Evolutionary conservation across 129 eudicot genomes (phyloP), one percentile per base, ranked within the genome.

Genomic region (Silybum marianum): DNA sequence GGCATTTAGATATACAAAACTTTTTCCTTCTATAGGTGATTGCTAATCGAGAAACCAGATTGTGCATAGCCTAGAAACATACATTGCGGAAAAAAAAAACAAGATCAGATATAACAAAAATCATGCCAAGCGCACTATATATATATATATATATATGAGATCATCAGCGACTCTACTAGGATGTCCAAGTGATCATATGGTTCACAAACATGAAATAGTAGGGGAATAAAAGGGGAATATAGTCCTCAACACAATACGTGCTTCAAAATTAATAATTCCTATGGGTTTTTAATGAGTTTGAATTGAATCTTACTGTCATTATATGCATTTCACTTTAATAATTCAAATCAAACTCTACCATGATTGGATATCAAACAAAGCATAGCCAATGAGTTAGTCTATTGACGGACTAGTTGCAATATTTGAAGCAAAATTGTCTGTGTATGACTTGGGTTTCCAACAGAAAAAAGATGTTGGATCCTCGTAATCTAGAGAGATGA

Each of bases 271-370:
- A 44, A 34, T 18, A 23, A 72, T 9, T 72, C 73, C 48, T 72
- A 22, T 13, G 83, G 78, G 16, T 13, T 54, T 14, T 71, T 39
- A 60, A n/a, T 62, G 68, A 19, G 44, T 80, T 69, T n/a, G 60
- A 32, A 58, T 58, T 58, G 18, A 11, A 75, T 80, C 78, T 72
- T 71, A 54, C 39, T 60, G 21, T 21, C n/a, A 19, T 68, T 25
- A 46, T 67, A 23, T 42, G 51, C 16, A 16, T 54, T 28, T 10
- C 19, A 42, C 38, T 46, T 9, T 46, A 74, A 8, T 9, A 12
- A 48, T 58, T 22, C 69, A 74, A 74, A 74, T 74, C 28, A 44
- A 23, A 48, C 62, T n/a, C 22, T 38, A 25, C 21, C 12, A 72
- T 73, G 58, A 73, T 28, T 23, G 63, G 60, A 74, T 13, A 3